phyloP scores from a whole-genome alignment of 2,329 filamentous ascomycete species.

The Fusarium marasasianum region DNA sequence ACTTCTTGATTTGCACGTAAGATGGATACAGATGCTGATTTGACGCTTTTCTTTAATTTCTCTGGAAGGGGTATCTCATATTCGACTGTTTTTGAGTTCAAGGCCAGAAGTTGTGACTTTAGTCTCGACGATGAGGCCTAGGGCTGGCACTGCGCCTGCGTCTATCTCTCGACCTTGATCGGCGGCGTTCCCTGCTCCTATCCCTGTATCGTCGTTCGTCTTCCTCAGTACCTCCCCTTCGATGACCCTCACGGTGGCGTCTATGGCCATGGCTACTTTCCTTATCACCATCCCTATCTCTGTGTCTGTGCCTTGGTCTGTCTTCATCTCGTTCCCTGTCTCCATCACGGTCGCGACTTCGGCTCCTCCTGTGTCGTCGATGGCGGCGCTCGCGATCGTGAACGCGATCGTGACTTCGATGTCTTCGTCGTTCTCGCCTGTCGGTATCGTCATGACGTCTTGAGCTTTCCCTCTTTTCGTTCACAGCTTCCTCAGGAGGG shows the following conservation, averaged over 20 bases:
- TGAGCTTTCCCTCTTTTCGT: slow-evolving; percentile 43
- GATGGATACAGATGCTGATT: not conserved
- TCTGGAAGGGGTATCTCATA: slow-evolving; percentile 23
- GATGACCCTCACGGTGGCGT: slow-evolving; percentile 13
- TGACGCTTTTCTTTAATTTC: not conserved
- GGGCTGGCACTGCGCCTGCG: slow-evolving; percentile 32
- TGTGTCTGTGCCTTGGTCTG: slow-evolving; percentile 4
- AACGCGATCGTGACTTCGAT: slow-evolving; percentile 49
- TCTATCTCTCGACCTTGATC: slow-evolving; percentile 34
- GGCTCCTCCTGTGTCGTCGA: slow-evolving; percentile 47
- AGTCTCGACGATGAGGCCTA: slow-evolving; percentile 20
- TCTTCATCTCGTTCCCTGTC: slow-evolving; percentile 29
- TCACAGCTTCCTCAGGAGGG: slow-evolving; percentile 39
- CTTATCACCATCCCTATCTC: slow-evolving; percentile 4
- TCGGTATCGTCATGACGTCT: slow-evolving; percentile 46
- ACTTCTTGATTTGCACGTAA: not conserved
- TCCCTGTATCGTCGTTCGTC: slow-evolving; percentile 28
- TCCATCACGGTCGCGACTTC: slow-evolving; percentile 44
- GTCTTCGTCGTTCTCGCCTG: slow-evolving; percentile 46
- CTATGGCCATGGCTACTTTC: slow-evolving; percentile 26
- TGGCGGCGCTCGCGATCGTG: slow-evolving; percentile 46
- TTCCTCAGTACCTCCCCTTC: slow-evolving; percentile 14
- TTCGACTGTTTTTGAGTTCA: not conserved
- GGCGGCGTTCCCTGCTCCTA: slow-evolving; percentile 35
- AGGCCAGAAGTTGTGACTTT: not conserved